Conservation (phyloP, 2,329 filamentous ascomycete species). For the Huntiella moniliformis region DNA sequence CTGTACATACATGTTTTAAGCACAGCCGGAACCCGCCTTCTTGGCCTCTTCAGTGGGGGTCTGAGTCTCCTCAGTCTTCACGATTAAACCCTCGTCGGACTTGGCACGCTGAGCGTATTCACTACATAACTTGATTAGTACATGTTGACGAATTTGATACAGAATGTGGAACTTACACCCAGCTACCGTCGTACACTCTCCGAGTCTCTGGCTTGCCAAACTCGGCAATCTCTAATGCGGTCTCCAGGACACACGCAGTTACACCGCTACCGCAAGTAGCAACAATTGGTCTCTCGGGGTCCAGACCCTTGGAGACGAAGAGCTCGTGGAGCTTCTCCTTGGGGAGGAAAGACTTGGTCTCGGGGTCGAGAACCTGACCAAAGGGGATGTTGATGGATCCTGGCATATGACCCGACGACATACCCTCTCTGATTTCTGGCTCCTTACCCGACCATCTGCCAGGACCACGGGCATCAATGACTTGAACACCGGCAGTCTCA, state of each 20-base stretch:
- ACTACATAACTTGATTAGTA: slow-evolving; percentile 20
- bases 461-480: slow-evolving; percentile 66
- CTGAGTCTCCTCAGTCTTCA: slow-evolving; percentile 23
- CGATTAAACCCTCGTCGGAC: slow-evolving; percentile 42
- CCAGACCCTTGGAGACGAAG: slow-evolving; percentile 63
- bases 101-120: slow-evolving; percentile 50
- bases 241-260: slow-evolving; percentile 78
- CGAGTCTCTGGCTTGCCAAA: slow-evolving; percentile 49
- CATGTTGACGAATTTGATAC: neutral
- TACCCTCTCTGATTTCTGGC: slow-evolving; percentile 68
- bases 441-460: slow-evolving; percentile 69
- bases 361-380: slow-evolving; percentile 57
- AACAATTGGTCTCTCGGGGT: slow-evolving; percentile 64
- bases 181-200: slow-evolving; percentile 85
- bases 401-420: slow-evolving; percentile 84
- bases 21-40: slow-evolving; percentile 5
- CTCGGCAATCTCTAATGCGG: slow-evolving; percentile 61
- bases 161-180: slow-evolving; percentile 53
- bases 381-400: slow-evolving; percentile 72
- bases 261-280: slow-evolving; percentile 86
- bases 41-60: slow-evolving; percentile 1
- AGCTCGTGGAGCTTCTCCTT: slow-evolving; percentile 52
- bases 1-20: neutral
- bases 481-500: slow-evolving; percentile 65
- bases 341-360: slow-evolving; percentile 63